A percentile compares a stretch with the other conserved stretches of the same genome.
Evolutionary conservation across 345 rosid genomes (phyloP).

Genomic region (Adansonia digitata): DNA sequence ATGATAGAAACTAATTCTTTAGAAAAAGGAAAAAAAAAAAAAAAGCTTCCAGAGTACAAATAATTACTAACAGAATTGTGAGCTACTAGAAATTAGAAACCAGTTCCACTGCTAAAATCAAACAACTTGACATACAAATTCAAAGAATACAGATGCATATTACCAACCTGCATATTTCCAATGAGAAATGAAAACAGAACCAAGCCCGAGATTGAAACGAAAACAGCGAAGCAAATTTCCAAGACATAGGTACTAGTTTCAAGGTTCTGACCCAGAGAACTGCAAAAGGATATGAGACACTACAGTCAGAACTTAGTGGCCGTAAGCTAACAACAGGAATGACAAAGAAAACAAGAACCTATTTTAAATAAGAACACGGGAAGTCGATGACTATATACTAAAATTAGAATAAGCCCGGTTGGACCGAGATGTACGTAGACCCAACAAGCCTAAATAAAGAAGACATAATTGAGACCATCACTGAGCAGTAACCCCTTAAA

Average conservation of each 20-base stretch:
- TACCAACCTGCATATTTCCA: slow-evolving; percentile 87
- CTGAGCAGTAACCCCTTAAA: neutral
- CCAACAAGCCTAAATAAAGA: neutral
- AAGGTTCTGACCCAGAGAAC: slow-evolving; percentile 76
- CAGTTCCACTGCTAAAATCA: neutral
- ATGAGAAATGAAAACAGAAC: slow-evolving; percentile 73
- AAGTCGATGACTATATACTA: neutral
- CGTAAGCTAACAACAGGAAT: too few species aligned
- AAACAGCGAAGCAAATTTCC: slow-evolving; percentile 71
- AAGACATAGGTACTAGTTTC: slow-evolving; percentile 59
- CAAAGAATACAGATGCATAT: neutral
- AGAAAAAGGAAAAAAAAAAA: too few species aligned
- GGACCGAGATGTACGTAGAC: neutral
- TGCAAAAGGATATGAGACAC: slow-evolving; percentile 24
- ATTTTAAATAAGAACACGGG: neutral
- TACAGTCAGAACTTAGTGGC: neutral
- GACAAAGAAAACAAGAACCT: too few species aligned
- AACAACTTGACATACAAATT: neutral
- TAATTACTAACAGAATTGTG: neutral
- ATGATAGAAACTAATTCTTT: neutral
- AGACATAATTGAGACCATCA: neutral
- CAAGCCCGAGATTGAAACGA: slow-evolving; percentile 60
- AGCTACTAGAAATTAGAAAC: neutral
- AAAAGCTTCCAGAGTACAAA: neutral
- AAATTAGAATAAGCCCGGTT: neutral